Conservation (phyloP, 2,329 filamentous ascomycete species). For the Polychaeton citri region DNA sequence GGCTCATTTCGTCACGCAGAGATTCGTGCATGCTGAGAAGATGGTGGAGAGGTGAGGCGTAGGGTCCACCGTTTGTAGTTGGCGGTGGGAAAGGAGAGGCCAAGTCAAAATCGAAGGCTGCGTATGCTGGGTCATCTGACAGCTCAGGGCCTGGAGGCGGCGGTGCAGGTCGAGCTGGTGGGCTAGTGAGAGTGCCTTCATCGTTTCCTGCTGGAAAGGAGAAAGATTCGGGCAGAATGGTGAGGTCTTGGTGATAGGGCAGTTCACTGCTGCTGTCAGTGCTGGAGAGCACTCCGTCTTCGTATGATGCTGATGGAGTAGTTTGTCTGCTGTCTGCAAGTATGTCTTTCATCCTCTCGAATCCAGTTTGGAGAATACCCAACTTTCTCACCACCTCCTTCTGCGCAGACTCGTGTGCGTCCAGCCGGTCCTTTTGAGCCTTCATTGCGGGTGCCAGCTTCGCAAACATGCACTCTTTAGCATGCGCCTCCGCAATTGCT, state of each 20-base stretch:
- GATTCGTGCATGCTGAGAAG: slow-evolving; percentile 48
- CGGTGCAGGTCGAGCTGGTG: slow-evolving; percentile 6
- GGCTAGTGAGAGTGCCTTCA: slow-evolving; percentile 1
- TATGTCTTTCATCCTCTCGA: slow-evolving; percentile 29
- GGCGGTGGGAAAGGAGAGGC: slow-evolving; percentile 13
- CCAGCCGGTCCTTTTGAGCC: slow-evolving; percentile 29
- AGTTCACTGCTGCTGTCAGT: background rate
- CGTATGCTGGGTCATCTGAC: slow-evolving; percentile 11
- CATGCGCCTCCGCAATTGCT: slow-evolving; percentile 25
- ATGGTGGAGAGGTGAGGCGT: slow-evolving; percentile 40
- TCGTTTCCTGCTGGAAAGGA: background rate
- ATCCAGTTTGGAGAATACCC: slow-evolving; percentile 31
- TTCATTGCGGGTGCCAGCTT: slow-evolving; percentile 32
- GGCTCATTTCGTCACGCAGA: slow-evolving; percentile 45
- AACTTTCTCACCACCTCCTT: slow-evolving; percentile 30
- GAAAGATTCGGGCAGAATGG: background rate
- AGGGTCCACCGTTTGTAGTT: slow-evolving; percentile 20
- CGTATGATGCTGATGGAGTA: slow-evolving; percentile 9
- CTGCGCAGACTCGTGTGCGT: slow-evolving; percentile 29
- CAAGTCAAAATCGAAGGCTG: slow-evolving; percentile 15
- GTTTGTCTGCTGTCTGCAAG: slow-evolving; percentile 14
- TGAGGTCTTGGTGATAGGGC: too few species aligned
- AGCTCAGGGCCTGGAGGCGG: slow-evolving; percentile 8
- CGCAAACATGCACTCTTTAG: slow-evolving; percentile 30
- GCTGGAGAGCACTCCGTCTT: background rate